Evolutionary conservation across 148 eudicot genomes (phyloP).

Genomic region (Silene latifolia): DNA sequence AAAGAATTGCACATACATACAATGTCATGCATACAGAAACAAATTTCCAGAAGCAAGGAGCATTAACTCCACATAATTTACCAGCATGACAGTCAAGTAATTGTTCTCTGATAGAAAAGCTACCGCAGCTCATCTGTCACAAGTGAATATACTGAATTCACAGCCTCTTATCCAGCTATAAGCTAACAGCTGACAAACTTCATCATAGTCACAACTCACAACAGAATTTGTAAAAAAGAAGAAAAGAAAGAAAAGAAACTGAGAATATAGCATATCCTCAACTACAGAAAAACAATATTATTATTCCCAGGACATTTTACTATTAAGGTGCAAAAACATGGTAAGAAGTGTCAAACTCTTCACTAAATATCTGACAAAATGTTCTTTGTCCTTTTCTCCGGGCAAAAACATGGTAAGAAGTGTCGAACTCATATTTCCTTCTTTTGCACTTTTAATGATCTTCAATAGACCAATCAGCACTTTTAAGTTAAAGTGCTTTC

Average conservation of each 20-base stretch:
- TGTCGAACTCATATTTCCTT: too few species aligned
- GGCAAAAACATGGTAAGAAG: too few species aligned
- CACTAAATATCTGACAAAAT: too few species aligned
- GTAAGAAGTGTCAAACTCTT: too few species aligned
- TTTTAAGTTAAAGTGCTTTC: too few species aligned
- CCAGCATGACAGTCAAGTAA: background rate
- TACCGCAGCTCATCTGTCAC: background rate
- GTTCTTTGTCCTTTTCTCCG: too few species aligned
- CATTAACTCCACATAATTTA: background rate
- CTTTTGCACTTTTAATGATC: too few species aligned
- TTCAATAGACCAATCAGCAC: too few species aligned
- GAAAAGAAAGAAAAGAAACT: background rate
- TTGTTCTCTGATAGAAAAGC: background rate
- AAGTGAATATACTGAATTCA: background rate
- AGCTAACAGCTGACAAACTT: background rate
- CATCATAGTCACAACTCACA: background rate
- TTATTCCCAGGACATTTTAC: too few species aligned
- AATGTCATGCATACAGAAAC: conserved; percentile 6
- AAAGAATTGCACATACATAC: background rate
- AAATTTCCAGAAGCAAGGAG: too few species aligned
- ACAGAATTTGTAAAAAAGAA: background rate
- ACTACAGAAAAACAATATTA: too few species aligned
- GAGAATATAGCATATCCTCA: background rate
- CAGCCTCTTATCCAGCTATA: background rate
- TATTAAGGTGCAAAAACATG: too few species aligned